Percentiles rank a stretch among this genome's conserved stretches.
Conservation (phyloP, 1,284 basidiomycete genomes). For the Ceratobasidium sp. region DNA sequence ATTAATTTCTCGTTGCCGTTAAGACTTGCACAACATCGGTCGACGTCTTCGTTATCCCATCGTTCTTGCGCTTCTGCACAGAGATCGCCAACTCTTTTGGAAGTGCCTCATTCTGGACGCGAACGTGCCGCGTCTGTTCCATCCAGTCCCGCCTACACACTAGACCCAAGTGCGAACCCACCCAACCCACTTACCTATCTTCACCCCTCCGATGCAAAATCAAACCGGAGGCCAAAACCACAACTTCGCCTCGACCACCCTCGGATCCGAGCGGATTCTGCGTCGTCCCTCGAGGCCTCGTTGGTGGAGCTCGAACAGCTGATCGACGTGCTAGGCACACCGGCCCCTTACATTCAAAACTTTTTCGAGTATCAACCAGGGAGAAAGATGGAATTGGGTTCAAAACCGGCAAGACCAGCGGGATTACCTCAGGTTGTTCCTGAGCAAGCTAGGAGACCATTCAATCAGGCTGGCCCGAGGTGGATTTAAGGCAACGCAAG, state of each 20-base stretch:
- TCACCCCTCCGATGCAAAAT: no score
- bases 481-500: constrained; percentile 11
- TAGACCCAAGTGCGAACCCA: neutral
- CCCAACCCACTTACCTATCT: neutral
- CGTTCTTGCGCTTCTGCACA: neutral
- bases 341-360: neutral
- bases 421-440: neutral
- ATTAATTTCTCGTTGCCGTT: constrained; percentile 2
- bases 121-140: neutral
- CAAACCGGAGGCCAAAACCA: neutral
- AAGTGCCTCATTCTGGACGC: neutral
- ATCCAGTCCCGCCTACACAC: neutral
- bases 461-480: neutral
- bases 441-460: neutral
- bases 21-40: constrained; percentile 8
- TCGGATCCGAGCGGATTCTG: neutral
- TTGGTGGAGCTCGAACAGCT: constrained; percentile 4
- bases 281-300: neutral
- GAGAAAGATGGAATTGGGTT: neutral
- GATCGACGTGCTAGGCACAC: neutral
- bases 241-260: neutral
- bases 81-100: neutral
- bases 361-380: neutral
- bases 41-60: neutral
- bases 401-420: neutral